Evolutionary conservation across 1,284 basidiomycete genomes (phyloP), one percentile per base, ranked within the genome.

Genomic region (Sporisorium reilianum): DNA sequence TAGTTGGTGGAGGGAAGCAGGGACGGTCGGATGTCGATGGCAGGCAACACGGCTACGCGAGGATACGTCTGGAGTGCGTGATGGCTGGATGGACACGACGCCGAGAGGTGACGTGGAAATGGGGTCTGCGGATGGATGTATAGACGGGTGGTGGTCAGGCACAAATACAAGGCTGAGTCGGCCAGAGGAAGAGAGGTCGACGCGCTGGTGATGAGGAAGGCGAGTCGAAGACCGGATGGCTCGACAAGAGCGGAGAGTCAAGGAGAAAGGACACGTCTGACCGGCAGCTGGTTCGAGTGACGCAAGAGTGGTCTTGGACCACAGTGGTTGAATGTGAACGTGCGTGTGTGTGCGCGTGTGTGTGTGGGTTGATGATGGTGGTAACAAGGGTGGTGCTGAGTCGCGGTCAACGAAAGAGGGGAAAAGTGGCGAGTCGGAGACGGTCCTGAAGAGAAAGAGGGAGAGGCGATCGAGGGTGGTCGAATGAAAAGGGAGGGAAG

Each of bases 141-240:
- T n/a, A n/a, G 23, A 41, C n/a, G n/a, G 48, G 28, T 32, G 16
- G 20, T 26, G 20, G 50, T 40, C 30, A 60, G 52, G 58, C 64
- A 57, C 58, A 61, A 61, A 52, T 53, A 57, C 54, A 60, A 56
- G 38, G 50, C 7, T 30, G 49, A 9, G 38, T n/a, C 36, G 48
- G 22, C n/a, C n/a, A 11, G 18, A 22, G 18, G 36, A 42, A 44
- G 23, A 22, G 30, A 28, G 30, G 34, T 51, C 45, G 34, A 34
- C 18, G 44, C 44, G 28, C 20, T 42, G 50, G 26, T 28, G 44
- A 49, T 49, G 62, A 38, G 12, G 49, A 32, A 50, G 38, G n/a
- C 18, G 20, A 22, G 51, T 40, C 32, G 38, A 22, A 25, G 22
- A 11, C 30, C 2, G 25, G 28, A 25, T 18, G 26, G 9, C n/a